A percentile compares a stretch with the other conserved stretches of the same genome.
phyloP scores from a whole-genome alignment of 257 asterid genomes.

The Lantana camara region DNA sequence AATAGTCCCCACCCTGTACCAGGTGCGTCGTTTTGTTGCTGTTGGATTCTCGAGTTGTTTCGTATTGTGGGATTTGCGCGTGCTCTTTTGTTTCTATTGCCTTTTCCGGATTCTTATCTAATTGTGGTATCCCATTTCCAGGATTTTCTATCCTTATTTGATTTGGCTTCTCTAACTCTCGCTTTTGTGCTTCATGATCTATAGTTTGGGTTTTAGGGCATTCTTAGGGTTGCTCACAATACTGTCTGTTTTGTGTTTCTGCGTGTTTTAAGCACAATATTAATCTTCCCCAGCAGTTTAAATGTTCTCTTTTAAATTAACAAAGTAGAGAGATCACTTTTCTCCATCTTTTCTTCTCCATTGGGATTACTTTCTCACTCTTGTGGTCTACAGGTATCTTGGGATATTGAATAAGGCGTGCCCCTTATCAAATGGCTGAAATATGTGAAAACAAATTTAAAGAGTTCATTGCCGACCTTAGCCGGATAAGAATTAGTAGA shows the following conservation, averaged over 20 bases:
- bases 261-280: background rate
- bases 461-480: background rate
- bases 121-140: background rate
- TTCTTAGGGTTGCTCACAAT: background rate
- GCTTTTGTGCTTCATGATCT: background rate
- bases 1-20: slow-evolving; percentile 74
- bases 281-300: slow-evolving; percentile 3
- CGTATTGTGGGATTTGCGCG: background rate
- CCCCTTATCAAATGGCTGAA: slow-evolving; percentile 9
- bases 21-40: slow-evolving; percentile 41
- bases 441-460: slow-evolving; percentile 2
- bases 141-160: background rate
- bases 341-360: background rate
- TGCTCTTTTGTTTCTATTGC: slow-evolving; percentile 1
- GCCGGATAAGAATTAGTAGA: background rate
- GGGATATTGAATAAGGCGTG: background rate
- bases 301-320: background rate
- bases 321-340: background rate
- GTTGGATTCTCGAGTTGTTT: slow-evolving; percentile 13
- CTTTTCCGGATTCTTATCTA: slow-evolving; percentile 2
- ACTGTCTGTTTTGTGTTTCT: background rate
- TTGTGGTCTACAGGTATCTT: too few relatives aligned
- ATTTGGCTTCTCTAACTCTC: background rate
- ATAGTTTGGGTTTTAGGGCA: slow-evolving; percentile 9
- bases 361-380: background rate